Conservation (phyloP, 768 basidiomycete genomes). For the Macrolepiota dolichaula region DNA sequence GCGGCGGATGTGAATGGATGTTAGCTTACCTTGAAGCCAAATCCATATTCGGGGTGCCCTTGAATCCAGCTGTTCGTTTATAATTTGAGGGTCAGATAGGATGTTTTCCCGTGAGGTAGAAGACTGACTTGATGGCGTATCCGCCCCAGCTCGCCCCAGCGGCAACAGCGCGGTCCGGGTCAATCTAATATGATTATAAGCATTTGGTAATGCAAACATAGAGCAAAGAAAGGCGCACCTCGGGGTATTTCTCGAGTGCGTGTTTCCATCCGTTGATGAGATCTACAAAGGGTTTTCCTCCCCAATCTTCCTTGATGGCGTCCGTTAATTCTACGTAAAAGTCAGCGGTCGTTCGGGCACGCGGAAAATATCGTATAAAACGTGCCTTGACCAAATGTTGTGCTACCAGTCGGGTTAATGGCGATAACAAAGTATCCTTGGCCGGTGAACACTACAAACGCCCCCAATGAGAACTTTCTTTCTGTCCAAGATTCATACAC, state of each 20-base stretch:
- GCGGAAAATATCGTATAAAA: neutral
- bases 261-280: conserved; percentile 73
- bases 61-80: conserved; percentile 76
- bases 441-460: conserved; percentile 64
- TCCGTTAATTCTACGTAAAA: conserved; percentile 65
- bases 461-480: neutral
- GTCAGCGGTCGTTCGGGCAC: neutral
- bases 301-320: conserved; percentile 78
- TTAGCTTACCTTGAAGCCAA: conserved; percentile 68
- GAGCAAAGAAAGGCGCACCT: conserved; percentile 37
- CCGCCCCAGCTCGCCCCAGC: conserved; percentile 88
- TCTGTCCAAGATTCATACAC: neutral
- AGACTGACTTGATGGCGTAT: conserved; percentile 77
- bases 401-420: conserved; percentile 93
- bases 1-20: neutral
- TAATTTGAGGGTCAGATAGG: neutral
- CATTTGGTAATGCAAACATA: neutral
- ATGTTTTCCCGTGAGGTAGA: neutral
- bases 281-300: conserved; percentile 82
- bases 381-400: conserved; percentile 85
- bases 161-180: conserved; percentile 65
- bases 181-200: conserved; percentile 42
- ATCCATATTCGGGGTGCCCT: conserved; percentile 85
- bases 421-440: conserved; percentile 87
- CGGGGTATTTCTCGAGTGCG: conserved; percentile 61